These are phyloP conservation scores for Oryza brachyantha DNA, from an alignment of 176 grass and related monocot genomes.

Conservation along the genomic window DNA sequence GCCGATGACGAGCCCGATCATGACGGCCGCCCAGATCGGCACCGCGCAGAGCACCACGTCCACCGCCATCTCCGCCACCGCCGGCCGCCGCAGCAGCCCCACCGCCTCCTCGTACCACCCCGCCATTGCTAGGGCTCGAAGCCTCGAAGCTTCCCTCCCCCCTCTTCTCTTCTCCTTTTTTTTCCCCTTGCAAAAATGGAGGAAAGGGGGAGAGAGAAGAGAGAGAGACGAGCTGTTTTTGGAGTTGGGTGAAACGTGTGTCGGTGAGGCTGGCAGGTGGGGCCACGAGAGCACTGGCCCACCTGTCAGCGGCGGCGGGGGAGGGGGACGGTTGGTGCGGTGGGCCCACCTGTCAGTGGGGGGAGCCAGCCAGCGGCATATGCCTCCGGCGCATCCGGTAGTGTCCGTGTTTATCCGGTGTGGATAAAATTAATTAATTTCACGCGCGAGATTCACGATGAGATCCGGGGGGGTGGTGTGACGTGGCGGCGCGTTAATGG, in stretches of 20 bases:
- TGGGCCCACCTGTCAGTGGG: neutral
- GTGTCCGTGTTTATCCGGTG: neutral
- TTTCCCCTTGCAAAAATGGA: conserved; percentile 4
- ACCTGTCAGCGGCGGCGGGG: no score
- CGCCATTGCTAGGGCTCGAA: conserved; percentile 51
- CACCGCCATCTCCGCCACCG: conserved; percentile 77
- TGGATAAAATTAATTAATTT: neutral
- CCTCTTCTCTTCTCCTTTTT: neutral
- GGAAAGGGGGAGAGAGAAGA: neutral
- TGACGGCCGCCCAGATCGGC: conserved; percentile 99
- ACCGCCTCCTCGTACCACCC: conserved; percentile 58
- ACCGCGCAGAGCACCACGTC: conserved; percentile 85
- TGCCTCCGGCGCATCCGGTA: no score
- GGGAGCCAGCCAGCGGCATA: neutral
- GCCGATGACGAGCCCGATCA: conserved; percentile 85
- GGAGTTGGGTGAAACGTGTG: neutral
- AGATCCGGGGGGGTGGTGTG: neutral
- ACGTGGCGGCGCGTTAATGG: neutral
- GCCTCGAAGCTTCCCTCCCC: neutral
- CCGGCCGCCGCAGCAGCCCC: conserved; percentile 65
- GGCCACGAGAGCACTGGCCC: fast-evolving
- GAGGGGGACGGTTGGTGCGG: neutral
- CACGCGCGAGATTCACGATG: neutral
- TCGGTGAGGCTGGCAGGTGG: conserved; percentile 23
- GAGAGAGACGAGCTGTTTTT: neutral